These are phyloP conservation scores for Blastomyces percursus DNA, from an alignment of 2,329 filamentous ascomycete species.

Conservation along the genomic window DNA sequence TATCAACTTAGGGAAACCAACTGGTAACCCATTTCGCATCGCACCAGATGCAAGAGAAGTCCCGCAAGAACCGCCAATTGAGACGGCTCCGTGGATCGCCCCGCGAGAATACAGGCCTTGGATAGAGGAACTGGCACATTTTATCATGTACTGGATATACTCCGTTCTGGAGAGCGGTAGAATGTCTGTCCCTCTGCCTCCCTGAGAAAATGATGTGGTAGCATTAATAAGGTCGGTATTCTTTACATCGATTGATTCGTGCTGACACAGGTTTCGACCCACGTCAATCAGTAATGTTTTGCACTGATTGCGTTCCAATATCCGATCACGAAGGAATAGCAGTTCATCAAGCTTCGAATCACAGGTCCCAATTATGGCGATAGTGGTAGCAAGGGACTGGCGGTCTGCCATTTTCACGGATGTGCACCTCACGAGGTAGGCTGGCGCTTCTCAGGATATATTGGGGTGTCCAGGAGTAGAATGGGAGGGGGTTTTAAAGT, in stretches of 20 bases:
- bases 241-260: constrained; percentile 40
- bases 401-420: neutral
- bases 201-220: constrained; percentile 19
- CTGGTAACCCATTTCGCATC: constrained; percentile 50
- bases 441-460: neutral
- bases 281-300: constrained; percentile 45
- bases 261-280: constrained; percentile 36
- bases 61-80: constrained; percentile 52
- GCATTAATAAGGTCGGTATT: constrained; percentile 33
- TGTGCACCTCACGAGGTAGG: neutral
- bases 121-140: constrained; percentile 37
- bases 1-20: constrained; percentile 60
- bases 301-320: constrained; percentile 26
- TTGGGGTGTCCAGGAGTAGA: neutral
- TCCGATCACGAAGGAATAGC: constrained; percentile 42
- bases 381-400: constrained; percentile 21
- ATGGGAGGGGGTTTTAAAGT: neutral
- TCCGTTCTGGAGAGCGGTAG: constrained; percentile 41
- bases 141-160: constrained; percentile 47
- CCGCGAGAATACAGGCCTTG: constrained; percentile 27
- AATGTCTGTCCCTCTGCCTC: constrained; percentile 17
- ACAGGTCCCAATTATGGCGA: constrained; percentile 51
- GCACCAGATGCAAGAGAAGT: constrained; percentile 50
- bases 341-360: constrained; percentile 55
- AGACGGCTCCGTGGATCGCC: constrained; percentile 46